Conservation (phyloP, 2,329 filamentous ascomycete species). For the Pseudovirgaria hyperparasitica region DNA sequence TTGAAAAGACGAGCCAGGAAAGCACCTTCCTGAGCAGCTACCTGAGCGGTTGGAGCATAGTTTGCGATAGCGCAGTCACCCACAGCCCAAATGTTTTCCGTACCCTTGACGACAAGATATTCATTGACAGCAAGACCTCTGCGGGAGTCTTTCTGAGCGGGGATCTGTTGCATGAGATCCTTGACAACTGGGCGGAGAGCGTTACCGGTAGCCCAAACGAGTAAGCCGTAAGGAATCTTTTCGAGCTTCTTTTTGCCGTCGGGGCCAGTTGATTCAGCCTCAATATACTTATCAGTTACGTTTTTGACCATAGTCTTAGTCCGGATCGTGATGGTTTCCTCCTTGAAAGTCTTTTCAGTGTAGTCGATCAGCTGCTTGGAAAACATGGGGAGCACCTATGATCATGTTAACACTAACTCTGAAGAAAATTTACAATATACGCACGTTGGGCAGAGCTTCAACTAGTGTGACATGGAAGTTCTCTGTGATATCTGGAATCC, state of each 20-base stretch:
- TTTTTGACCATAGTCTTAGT: slow-evolving; percentile 99
- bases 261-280: slow-evolving; percentile 70
- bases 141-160: slow-evolving; percentile 87
- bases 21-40: slow-evolving; percentile 86
- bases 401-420: not conserved
- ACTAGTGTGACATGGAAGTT: slow-evolving; percentile 97
- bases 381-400: slow-evolving; percentile 77
- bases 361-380: slow-evolving; percentile 99
- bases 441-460: slow-evolving; percentile 82
- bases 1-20: slow-evolving; percentile 96
- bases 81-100: slow-evolving; percentile 94
- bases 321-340: slow-evolving; percentile 94
- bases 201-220: slow-evolving; percentile 98
- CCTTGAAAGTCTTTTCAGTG: slow-evolving; percentile 97
- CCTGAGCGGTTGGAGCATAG: slow-evolving; percentile 94
- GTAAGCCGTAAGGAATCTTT: slow-evolving; percentile 80
- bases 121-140: slow-evolving; percentile 95
- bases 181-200: slow-evolving; percentile 78
- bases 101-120: slow-evolving; percentile 94
- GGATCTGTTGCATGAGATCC: slow-evolving; percentile 84
- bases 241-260: slow-evolving; percentile 76
- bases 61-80: slow-evolving; percentile 96
- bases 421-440: not conserved
- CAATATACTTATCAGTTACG: slow-evolving; percentile 83
- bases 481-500: slow-evolving; percentile 87